A percentile compares a stretch with the other conserved stretches of the same genome.
phyloP scores from a whole-genome alignment of 768 basidiomycete genomes.

The Cyclocybe cylindracea region DNA sequence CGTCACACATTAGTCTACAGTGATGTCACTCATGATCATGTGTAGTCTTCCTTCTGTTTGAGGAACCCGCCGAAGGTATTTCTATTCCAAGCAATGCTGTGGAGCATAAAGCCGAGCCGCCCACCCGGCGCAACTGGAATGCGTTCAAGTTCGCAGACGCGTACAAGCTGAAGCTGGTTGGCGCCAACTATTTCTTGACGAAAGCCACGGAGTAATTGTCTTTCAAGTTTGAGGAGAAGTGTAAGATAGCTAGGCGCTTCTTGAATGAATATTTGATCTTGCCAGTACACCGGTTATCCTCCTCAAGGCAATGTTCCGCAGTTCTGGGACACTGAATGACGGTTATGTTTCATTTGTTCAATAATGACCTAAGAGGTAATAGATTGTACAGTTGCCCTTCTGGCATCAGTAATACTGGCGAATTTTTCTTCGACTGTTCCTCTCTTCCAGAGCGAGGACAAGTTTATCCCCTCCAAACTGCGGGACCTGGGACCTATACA shows the following conservation, averaged over 20 bases:
- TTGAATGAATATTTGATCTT: no score
- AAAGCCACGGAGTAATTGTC: slow-evolving; percentile 19
- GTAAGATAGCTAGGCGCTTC: background rate
- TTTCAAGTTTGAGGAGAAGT: background rate
- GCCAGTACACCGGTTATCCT: no score
- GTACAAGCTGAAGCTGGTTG: slow-evolving; percentile 57
- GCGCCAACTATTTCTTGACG: slow-evolving; percentile 57
- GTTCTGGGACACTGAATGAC: no score
- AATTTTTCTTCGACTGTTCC: no score
- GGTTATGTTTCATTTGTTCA: no score
- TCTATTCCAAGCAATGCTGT: slow-evolving; percentile 42
- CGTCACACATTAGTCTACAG: slow-evolving; percentile 2
- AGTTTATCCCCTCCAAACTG: slow-evolving; percentile 4
- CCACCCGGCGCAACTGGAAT: slow-evolving; percentile 57
- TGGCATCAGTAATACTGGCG: no score
- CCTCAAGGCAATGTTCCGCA: no score
- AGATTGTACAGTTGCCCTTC: no score
- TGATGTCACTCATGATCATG: background rate
- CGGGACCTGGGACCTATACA: slow-evolving; percentile 3
- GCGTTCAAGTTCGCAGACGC: slow-evolving; percentile 49
- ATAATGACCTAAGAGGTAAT: no score
- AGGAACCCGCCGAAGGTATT: slow-evolving; percentile 50
- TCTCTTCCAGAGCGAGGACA: background rate
- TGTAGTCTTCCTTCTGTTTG: slow-evolving; percentile 58
- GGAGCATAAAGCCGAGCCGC: slow-evolving; percentile 45